These are phyloP conservation scores for Phytophthora pseudosyringae DNA, from an alignment of 352 stramenopile genomes.

Conservation along the genomic window DNA sequence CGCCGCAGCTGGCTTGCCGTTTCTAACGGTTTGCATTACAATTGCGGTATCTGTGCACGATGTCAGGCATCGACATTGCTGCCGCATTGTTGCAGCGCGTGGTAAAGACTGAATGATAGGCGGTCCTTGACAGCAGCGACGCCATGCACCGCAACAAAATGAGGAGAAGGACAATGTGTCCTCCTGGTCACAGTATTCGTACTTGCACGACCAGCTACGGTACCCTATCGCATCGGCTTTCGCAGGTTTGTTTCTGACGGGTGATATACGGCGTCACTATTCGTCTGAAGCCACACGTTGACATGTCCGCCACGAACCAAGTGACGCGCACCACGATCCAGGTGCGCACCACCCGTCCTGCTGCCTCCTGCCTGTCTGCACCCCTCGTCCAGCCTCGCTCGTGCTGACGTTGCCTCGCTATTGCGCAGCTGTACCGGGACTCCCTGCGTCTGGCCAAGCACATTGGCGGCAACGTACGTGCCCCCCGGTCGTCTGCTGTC, in stretches of 20 bases:
- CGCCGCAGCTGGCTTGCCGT: too few relatives aligned
- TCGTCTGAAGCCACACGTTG: background rate
- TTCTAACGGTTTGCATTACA: too few relatives aligned
- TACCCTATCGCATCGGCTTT: background rate
- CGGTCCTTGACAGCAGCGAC: too few relatives aligned
- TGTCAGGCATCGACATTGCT: too few relatives aligned
- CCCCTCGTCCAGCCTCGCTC: background rate
- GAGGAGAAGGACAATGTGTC: too few relatives aligned
- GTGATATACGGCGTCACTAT: background rate
- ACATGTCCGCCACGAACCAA: slow-evolving; percentile 64
- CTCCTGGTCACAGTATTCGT: background rate
- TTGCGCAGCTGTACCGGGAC: slow-evolving; percentile 78
- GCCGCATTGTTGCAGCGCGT: too few relatives aligned
- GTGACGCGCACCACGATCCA: slow-evolving; percentile 79
- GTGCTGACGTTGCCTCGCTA: background rate
- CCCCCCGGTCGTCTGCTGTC: background rate
- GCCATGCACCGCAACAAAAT: too few relatives aligned
- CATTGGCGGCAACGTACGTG: slow-evolving; percentile 81
- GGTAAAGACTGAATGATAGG: too few relatives aligned
- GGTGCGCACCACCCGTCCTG: slow-evolving; percentile 30
- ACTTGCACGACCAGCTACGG: background rate
- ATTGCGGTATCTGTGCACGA: too few relatives aligned
- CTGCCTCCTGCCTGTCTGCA: background rate
- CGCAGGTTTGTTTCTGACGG: background rate
- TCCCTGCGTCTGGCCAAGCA: slow-evolving; percentile 88